phyloP scores from a whole-genome alignment of 225 moss, liverwort and hornwort species.

The Thuidium tamariscinum region DNA sequence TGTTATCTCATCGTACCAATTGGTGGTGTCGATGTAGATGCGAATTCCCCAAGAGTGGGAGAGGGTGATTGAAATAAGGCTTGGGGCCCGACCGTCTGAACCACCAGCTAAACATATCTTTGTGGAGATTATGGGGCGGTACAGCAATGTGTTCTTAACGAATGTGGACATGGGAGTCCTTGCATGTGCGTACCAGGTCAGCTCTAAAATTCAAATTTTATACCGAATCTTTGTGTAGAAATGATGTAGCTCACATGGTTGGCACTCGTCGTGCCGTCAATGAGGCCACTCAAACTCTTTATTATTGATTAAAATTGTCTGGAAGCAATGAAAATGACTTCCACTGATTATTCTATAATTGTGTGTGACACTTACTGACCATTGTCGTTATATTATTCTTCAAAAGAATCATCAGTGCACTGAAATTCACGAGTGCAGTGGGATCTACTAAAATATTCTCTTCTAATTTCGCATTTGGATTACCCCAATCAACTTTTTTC shows the following conservation, averaged over 20 bases:
- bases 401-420: neutral
- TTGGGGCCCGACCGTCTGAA: slow-evolving; percentile 38
- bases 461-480: neutral
- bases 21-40: slow-evolving; percentile 11
- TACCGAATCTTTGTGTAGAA: neutral
- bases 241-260: neutral
- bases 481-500: neutral
- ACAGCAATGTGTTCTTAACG: slow-evolving; percentile 44
- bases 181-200: slow-evolving; percentile 53
- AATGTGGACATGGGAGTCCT: slow-evolving; percentile 43
- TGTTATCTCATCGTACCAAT: neutral
- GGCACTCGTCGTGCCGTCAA: neutral
- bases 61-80: slow-evolving; percentile 47
- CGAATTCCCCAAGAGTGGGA: slow-evolving; percentile 39
- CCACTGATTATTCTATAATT: neutral
- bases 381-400: neutral
- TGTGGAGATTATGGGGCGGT: slow-evolving; percentile 55
- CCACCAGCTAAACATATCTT: slow-evolving; percentile 34
- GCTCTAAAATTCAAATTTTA: neutral
- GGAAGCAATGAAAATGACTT: neutral
- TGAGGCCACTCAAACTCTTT: neutral
- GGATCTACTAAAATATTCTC: neutral
- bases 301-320: neutral
- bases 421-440: neutral
- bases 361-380: too few relatives aligned